These are phyloP conservation scores for Uromyces viciae-fabae DNA, from an alignment of 1,284 basidiomycete species.

Conservation along the genomic window DNA sequence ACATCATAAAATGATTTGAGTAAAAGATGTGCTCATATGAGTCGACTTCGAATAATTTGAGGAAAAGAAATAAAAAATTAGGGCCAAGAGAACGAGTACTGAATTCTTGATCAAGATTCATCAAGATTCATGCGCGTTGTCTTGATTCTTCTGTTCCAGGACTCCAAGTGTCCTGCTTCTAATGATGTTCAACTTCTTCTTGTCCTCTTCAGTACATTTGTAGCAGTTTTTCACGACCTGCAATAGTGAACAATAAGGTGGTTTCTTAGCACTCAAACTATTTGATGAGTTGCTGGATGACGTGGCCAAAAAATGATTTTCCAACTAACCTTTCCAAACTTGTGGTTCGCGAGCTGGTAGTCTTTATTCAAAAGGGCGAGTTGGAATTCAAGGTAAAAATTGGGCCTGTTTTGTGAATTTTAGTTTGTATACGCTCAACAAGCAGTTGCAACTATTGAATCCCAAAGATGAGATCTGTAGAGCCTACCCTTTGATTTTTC, in stretches of 20 bases:
- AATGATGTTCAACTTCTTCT: not conserved
- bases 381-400: conserved; percentile 10
- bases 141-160: too few relatives aligned
- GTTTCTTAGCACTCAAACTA: not conserved
- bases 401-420: not conserved
- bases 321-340: conserved; percentile 5
- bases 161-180: too few relatives aligned
- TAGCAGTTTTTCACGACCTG: conserved; percentile 20
- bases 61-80: too few relatives aligned
- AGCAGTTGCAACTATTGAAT: not conserved
- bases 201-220: not conserved
- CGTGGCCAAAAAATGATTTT: too few relatives aligned
- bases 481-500: conserved; percentile 21
- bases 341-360: not conserved
- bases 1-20: too few relatives aligned
- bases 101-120: too few relatives aligned
- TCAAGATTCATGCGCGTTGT: too few relatives aligned
- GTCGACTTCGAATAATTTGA: too few relatives aligned
- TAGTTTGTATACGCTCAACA: not conserved
- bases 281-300: not conserved
- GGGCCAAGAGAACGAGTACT: too few relatives aligned
- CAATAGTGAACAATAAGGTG: not conserved
- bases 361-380: not conserved
- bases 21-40: too few relatives aligned
- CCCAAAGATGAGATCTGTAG: not conserved